These are phyloP conservation scores for Boletus hoseneyae DNA, from an alignment of 1,284 basidiomycete genomes.

Conservation along the genomic window DNA sequence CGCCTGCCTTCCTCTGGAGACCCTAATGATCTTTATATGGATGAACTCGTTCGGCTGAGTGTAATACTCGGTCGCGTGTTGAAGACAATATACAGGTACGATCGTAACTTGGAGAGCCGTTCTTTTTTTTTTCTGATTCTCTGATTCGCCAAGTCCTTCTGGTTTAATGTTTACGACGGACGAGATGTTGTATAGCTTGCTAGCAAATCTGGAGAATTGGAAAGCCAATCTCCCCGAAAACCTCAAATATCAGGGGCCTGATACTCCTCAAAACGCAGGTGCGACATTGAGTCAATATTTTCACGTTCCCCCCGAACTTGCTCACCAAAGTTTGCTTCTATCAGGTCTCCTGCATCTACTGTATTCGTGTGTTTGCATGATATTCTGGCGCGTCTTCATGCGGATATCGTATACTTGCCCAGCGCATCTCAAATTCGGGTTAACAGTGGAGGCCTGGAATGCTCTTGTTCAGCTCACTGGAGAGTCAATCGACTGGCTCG, in stretches of 20 bases:
- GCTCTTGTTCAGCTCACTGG: constrained; percentile 69
- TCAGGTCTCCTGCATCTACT: constrained; percentile 81
- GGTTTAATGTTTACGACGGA: constrained; percentile 82
- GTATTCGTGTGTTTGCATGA: constrained; percentile 85
- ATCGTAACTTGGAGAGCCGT: not conserved
- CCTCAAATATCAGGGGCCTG: constrained; percentile 69
- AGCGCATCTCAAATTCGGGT: constrained; percentile 77
- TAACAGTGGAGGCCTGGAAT: constrained; percentile 80
- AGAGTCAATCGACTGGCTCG: constrained; percentile 88
- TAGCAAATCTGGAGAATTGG: constrained; percentile 79
- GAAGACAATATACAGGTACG: constrained; percentile 86
- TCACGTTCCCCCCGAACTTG: not conserved
- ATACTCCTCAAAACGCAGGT: constrained; percentile 64
- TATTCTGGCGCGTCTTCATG: constrained; percentile 95
- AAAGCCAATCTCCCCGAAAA: constrained; percentile 69
- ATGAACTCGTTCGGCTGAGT: constrained; percentile 84
- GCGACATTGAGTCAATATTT: constrained; percentile 26
- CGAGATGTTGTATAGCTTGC: constrained; percentile 64
- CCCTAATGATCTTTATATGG: constrained; percentile 70
- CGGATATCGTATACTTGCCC: constrained; percentile 87
- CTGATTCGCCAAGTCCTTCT: constrained; percentile 58
- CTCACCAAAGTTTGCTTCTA: constrained; percentile 5
- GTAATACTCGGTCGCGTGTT: constrained; percentile 84
- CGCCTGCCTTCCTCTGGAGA: constrained; percentile 80
- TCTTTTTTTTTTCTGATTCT: constrained; percentile 7